phyloP scores from a whole-genome alignment of 768 basidiomycete species.

The Filobasidium floriforme region DNA sequence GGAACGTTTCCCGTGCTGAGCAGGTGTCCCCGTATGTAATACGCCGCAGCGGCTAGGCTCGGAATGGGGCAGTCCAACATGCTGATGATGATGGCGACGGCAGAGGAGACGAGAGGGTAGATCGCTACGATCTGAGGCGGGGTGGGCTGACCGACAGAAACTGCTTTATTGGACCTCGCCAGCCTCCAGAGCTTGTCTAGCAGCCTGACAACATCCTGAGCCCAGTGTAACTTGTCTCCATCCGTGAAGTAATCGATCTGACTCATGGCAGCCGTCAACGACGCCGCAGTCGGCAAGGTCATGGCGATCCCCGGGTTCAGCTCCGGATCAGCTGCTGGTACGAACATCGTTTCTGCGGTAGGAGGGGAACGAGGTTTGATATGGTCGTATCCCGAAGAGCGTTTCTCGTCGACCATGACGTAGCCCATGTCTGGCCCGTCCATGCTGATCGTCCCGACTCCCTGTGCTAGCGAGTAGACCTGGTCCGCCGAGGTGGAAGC shows the following conservation, averaged over 20 bases:
- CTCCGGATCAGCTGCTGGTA: constrained; percentile 22
- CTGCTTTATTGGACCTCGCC: neutral
- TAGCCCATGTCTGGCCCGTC: neutral
- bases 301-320: constrained; percentile 50
- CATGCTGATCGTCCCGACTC: constrained; percentile 1
- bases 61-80: constrained; percentile 40
- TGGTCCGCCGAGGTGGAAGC: neutral
- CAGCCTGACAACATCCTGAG: constrained; percentile 70
- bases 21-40: constrained; percentile 69
- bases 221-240: constrained; percentile 63
- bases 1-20: constrained; percentile 57
- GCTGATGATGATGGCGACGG: constrained; percentile 53
- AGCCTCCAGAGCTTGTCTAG: constrained; percentile 55
- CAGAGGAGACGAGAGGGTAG: constrained; percentile 55
- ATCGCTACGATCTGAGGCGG: constrained; percentile 52
- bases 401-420: neutral
- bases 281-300: constrained; percentile 59
- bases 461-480: neutral
- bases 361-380: neutral
- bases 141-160: neutral
- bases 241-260: constrained; percentile 56
- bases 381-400: neutral
- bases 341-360: neutral
- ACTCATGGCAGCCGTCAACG: constrained; percentile 53
- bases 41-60: constrained; percentile 59